Conservation (phyloP, 2,329 filamentous ascomycete genomes). For the Colletotrichum truncatum region DNA sequence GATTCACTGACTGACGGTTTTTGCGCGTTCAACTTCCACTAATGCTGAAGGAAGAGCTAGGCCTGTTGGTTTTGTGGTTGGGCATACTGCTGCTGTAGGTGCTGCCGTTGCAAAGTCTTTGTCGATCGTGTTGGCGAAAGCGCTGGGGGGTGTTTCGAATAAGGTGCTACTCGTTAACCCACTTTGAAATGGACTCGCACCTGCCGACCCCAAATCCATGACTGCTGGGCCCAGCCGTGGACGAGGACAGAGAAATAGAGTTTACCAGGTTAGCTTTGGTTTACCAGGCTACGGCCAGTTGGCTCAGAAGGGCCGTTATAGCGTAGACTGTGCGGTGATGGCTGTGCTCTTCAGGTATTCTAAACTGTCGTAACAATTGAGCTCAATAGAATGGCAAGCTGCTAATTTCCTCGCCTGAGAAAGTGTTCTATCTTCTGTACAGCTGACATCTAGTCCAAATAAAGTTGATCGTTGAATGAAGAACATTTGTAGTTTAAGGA, state of each 20-base stretch:
- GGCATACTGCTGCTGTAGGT: not conserved
- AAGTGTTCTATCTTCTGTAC: too few relatives aligned
- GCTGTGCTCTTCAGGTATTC: not conserved
- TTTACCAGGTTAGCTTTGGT: not conserved
- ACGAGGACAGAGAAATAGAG: not conserved
- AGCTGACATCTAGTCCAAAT: too few relatives aligned
- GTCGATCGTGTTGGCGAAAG: not conserved
- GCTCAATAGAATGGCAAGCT: too few relatives aligned
- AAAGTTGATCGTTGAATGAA: not conserved
- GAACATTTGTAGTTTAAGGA: not conserved
- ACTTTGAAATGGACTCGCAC: constrained; percentile 11
- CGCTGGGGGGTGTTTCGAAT: not conserved
- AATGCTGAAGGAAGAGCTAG: not conserved
- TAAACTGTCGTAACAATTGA: too few relatives aligned
- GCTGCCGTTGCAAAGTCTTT: not conserved
- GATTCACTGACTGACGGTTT: not conserved
- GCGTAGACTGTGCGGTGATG: not conserved
- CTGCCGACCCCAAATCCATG: not conserved
- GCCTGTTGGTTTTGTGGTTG: not conserved
- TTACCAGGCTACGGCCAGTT: not conserved
- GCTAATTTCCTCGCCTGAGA: too few relatives aligned
- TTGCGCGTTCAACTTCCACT: not conserved
- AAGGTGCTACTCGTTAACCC: not conserved
- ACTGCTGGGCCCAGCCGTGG: not conserved
- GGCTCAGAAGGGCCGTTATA: not conserved